phyloP scores from a whole-genome alignment of 2,329 filamentous ascomycete species.

The Graphiopsis chlorocephala region DNA sequence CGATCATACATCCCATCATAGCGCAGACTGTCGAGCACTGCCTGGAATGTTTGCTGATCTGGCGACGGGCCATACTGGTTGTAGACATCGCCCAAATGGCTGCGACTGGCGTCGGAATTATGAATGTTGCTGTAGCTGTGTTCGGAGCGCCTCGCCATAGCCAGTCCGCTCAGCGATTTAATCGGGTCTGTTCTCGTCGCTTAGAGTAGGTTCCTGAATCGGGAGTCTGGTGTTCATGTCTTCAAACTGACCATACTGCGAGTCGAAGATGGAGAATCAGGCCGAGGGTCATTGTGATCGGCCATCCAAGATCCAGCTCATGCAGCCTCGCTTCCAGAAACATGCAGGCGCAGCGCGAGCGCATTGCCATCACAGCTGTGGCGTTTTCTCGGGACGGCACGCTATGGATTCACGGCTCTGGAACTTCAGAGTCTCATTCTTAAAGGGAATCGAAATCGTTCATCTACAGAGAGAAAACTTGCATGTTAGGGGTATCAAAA shows the following conservation, averaged over 20 bases:
- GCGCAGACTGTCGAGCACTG: neutral
- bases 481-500: conserved; percentile 1
- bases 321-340: neutral
- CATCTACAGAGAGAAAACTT: neutral
- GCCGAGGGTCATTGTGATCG: neutral
- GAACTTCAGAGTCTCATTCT: neutral
- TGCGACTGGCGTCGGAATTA: neutral
- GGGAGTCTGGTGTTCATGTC: neutral
- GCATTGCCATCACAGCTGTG: neutral
- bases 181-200: neutral
- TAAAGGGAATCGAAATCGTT: neutral
- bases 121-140: neutral
- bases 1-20: neutral
- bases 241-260: neutral
- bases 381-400: neutral
- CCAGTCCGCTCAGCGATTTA: neutral
- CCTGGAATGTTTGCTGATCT: neutral
- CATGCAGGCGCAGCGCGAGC: neutral
- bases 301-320: neutral
- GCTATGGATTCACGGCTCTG: neutral
- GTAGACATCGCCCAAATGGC: neutral
- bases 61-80: neutral
- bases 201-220: neutral
- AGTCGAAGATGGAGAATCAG: neutral
- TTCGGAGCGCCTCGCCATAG: neutral